phyloP scores from a whole-genome alignment of 495 filamentous ascomycete species.

The Penicillium odoratum region DNA sequence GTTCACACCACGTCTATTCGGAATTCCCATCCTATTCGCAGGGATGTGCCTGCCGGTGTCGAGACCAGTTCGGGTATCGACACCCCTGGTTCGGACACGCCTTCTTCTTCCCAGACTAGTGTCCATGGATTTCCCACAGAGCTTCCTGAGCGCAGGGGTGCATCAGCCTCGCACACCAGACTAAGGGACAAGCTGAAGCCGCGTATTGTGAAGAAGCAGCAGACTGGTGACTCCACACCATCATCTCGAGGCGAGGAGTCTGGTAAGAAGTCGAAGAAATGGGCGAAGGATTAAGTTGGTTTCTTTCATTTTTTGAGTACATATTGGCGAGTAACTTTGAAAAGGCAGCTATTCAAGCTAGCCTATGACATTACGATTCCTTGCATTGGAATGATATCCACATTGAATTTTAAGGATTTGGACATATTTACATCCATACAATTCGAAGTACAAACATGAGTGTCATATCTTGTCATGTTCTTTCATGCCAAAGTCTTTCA shows the following conservation, averaged over 20 bases:
- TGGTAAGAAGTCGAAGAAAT: conserved; percentile 5
- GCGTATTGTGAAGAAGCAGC: conserved; percentile 24
- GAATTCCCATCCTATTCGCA: conserved; percentile 5
- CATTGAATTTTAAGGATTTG: conserved; percentile 1
- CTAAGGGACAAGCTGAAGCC: conserved; percentile 27
- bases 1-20: conserved; percentile 5
- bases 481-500: background rate
- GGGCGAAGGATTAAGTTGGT: conserved; percentile 2
- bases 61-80: conserved; percentile 22
- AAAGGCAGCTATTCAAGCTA: background rate
- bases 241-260: background rate
- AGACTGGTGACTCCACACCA: background rate
- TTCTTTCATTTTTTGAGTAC: background rate
- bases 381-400: background rate
- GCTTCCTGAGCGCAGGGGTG: conserved; percentile 19
- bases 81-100: conserved; percentile 25
- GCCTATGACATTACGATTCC: conserved; percentile 1
- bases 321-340: background rate
- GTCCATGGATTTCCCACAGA: conserved; percentile 12
- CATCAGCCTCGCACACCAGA: conserved; percentile 9
- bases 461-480: background rate
- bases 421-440: conserved; percentile 1
- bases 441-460: background rate
- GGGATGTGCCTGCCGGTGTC: conserved; percentile 12
- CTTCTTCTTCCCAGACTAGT: conserved; percentile 16